A percentile compares a stretch with the other conserved stretches of the same genome.
Evolutionary conservation across 345 rosid genomes (phyloP).

Genomic region (Linum trigynum): DNA sequence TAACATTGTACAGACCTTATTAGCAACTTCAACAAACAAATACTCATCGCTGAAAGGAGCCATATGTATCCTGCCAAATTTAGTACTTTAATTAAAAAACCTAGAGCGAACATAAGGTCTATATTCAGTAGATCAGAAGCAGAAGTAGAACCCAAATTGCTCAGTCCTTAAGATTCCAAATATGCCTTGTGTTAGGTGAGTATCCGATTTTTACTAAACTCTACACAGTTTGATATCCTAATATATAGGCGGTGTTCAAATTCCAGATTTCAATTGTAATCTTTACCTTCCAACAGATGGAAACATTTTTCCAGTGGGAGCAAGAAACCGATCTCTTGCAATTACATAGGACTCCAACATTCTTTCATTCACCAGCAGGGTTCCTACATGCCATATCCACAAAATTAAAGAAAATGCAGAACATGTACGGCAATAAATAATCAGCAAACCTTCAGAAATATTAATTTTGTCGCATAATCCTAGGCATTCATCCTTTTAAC

Average conservation of each 20-base stretch:
- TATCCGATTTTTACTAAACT: not conserved
- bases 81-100: conserved; percentile 13
- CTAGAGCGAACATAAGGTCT: not conserved
- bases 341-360: conserved; percentile 95
- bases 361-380: conserved; percentile 89
- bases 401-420: conserved; percentile 1
- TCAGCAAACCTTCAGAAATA: not conserved
- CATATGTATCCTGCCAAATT: conserved; percentile 86
- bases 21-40: conserved; percentile 91
- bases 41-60: conserved; percentile 98
- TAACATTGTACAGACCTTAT: conserved; percentile 55
- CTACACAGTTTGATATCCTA: not conserved
- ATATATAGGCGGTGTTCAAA: not conserved
- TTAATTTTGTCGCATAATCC: too few species aligned
- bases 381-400: conserved; percentile 43
- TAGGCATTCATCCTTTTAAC: too few species aligned
- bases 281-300: conserved; percentile 80
- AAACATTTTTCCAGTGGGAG: conserved; percentile 87
- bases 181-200: not conserved
- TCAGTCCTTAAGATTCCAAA: not conserved
- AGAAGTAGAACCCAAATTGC: not conserved
- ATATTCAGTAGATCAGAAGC: not conserved
- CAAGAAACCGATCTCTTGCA: conserved; percentile 93
- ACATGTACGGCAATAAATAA: conserved; percentile 4
- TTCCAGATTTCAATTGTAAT: not conserved